A percentile compares a stretch with the other conserved stretches of the same genome.
phyloP scores from a whole-genome alignment of 495 filamentous ascomycete genomes.

The Aspergillus saccharolyticus region DNA sequence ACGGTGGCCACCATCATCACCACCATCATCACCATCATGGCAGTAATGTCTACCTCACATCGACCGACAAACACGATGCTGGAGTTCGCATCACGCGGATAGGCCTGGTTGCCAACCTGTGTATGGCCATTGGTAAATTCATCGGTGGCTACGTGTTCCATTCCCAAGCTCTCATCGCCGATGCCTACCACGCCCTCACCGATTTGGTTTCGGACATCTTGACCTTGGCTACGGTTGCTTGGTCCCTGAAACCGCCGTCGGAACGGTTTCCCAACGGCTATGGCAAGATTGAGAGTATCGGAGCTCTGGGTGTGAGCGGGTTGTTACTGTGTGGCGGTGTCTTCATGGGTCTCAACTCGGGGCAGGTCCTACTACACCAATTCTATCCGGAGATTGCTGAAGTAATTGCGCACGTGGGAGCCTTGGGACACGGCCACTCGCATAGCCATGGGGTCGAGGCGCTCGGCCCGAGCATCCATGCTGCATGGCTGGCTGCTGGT shows the following conservation, averaged over 20 bases:
- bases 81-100: conserved; percentile 93
- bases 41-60: conserved; percentile 86
- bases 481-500: conserved; percentile 90
- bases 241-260: conserved; percentile 78
- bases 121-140: conserved; percentile 91
- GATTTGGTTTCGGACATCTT: conserved; percentile 93
- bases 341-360: conserved; percentile 80
- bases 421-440: conserved; percentile 51
- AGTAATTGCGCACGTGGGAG: conserved; percentile 52
- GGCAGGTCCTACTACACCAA: conserved; percentile 69
- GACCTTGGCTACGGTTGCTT: conserved; percentile 87
- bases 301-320: conserved; percentile 85
- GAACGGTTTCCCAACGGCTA: conserved; percentile 82
- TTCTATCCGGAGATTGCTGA: conserved; percentile 71
- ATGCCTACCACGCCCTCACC: conserved; percentile 90
- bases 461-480: conserved; percentile 76
- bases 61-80: conserved; percentile 83
- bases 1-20: conserved; percentile 37
- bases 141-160: conserved; percentile 89
- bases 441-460: conserved; percentile 55
- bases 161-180: conserved; percentile 87
- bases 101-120: conserved; percentile 84
- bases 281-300: conserved; percentile 95
- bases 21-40: conserved; percentile 72
- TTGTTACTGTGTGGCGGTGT: conserved; percentile 82